Evolutionary conservation across 2,329 filamentous ascomycete species (phyloP), one percentile per base, ranked within the genome.

Genomic region (Fusarium aywerte): DNA sequence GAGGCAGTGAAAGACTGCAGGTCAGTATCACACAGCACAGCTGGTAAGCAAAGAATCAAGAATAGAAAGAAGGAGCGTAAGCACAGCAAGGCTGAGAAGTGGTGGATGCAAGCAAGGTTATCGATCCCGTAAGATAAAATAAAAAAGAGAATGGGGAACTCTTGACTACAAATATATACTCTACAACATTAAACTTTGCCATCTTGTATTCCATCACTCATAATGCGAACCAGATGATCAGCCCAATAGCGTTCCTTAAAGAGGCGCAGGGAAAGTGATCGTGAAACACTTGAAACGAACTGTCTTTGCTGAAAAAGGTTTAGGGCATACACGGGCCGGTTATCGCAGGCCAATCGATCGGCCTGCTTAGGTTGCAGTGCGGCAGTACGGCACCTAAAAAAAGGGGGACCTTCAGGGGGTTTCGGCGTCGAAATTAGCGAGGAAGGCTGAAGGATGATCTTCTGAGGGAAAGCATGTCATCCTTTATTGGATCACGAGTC

Each of bases 271-370:
- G 51, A 27, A 36, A 35, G 38, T 27, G 43, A 54, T 58, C 23
- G 27, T 35, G 39, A 43, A 44, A 44, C 12, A 38, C n/a, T 27
- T 45, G 29, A 40, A 63, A 64, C 59, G 59, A 63, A 52, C 60
- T 39, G 16, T 13, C 38, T 54, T 31, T 29, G 20, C 48, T 12
- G 7, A 44, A 38, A 18, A 9, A 7, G 18, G 54, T 11, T 36
- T 53, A 57, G 47, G n/a, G 2, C 5, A 15, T 16, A 25, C 16
- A 16, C 25, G 12, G 29, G 5, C 12, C 21, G 29, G 32, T 10
- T 15, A 48, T 36, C 50, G 9, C 15, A 13, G 44, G 10, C 60
- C 60, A 63, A 64, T 64, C 32, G 21, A 58, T 52, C 23, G 23
- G 38, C 33, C 60, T 38, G 12, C 36, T 56, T 40, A 48, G 36